These are phyloP conservation scores for Trichophyton schoenleinii DNA, from an alignment of 2,329 filamentous ascomycete genomes.

Conservation along the genomic window DNA sequence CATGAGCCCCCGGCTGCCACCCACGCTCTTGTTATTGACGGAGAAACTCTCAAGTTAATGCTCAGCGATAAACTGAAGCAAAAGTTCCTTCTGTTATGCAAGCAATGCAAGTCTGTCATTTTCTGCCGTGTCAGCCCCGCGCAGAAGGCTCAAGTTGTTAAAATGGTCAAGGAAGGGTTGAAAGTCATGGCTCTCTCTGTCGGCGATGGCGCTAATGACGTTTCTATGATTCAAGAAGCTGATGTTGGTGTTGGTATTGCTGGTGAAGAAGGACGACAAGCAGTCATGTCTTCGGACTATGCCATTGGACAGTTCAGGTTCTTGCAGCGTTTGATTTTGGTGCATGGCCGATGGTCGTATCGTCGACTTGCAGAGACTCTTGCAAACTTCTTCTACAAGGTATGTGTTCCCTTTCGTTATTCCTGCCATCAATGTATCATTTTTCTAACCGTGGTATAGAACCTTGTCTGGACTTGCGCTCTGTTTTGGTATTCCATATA, in stretches of 20 bases:
- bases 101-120: constrained; percentile 89
- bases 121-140: constrained; percentile 95
- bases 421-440: neutral
- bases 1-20: constrained; percentile 79
- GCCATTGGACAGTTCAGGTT: constrained; percentile 90
- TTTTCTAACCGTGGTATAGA: constrained; percentile 40
- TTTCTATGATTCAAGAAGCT: constrained; percentile 95
- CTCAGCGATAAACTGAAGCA: constrained; percentile 72
- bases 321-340: constrained; percentile 69
- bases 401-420: constrained; percentile 22
- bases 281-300: constrained; percentile 92
- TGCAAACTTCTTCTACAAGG: constrained; percentile 99
- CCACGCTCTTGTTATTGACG: constrained; percentile 88
- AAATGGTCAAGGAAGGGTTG: constrained; percentile 86
- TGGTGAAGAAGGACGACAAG: constrained; percentile 81
- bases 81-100: constrained; percentile 89
- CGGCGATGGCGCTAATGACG: constrained; percentile 88
- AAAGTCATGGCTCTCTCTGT: constrained; percentile 94
- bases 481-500: constrained; percentile 98
- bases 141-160: constrained; percentile 93
- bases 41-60: constrained; percentile 80
- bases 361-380: constrained; percentile 82
- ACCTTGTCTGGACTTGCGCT: constrained; percentile 91
- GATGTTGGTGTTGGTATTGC: constrained; percentile 95
- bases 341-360: constrained; percentile 95